A percentile compares a stretch with the other conserved stretches of the same genome.
Conservation (phyloP, 208 protist genomes). For the Crithidia expoeki region DNA sequence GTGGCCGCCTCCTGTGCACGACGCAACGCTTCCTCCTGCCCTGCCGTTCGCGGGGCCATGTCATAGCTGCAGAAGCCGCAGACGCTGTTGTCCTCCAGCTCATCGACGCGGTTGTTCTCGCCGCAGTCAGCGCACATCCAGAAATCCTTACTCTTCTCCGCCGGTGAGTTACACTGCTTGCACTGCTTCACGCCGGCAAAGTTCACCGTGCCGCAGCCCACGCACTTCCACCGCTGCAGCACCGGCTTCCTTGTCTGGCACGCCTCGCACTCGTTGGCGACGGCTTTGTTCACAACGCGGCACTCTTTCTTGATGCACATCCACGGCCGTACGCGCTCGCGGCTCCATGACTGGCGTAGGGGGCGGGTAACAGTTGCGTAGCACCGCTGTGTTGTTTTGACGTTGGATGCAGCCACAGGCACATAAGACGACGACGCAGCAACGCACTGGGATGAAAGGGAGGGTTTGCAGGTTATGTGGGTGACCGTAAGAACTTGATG, state of each 20-base stretch:
- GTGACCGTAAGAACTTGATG: background rate
- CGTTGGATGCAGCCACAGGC: background rate
- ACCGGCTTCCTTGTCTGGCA: constrained; percentile 67
- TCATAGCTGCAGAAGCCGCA: constrained; percentile 89
- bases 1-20: constrained; percentile 43
- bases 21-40: constrained; percentile 55
- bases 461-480: background rate
- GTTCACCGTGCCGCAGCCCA: constrained; percentile 64
- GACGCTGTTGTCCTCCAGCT: constrained; percentile 84
- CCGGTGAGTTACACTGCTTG: constrained; percentile 56
- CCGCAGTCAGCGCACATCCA: constrained; percentile 87
- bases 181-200: constrained; percentile 78
- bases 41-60: constrained; percentile 75
- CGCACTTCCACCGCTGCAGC: constrained; percentile 81
- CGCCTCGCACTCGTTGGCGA: constrained; percentile 40
- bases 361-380: constrained; percentile 21
- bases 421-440: background rate
- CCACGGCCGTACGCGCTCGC: constrained; percentile 55
- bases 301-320: constrained; percentile 84
- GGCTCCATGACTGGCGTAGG: constrained; percentile 69
- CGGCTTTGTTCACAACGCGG: constrained; percentile 53
- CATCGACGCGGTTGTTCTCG: constrained; percentile 90
- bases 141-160: constrained; percentile 56
- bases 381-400: background rate
- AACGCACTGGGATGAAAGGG: background rate